Conservation (phyloP, 441 rosid genomes). For the Omphalea diandra region DNA sequence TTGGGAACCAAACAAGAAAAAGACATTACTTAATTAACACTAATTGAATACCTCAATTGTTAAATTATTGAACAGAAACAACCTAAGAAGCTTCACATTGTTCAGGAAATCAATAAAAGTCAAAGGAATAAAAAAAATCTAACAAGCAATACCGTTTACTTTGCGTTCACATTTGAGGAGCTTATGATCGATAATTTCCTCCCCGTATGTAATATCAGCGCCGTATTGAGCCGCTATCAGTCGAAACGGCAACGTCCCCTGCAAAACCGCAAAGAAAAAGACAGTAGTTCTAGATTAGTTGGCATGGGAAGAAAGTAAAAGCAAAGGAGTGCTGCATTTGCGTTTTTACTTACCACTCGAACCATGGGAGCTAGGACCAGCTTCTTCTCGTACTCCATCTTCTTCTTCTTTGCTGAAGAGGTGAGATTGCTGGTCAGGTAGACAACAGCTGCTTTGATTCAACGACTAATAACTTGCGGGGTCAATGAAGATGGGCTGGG, state of each 20-base stretch:
- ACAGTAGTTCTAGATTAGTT: not conserved
- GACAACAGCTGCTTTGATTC: not conserved
- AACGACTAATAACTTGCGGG: no score
- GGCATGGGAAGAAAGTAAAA: not conserved
- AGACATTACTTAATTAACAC: no score
- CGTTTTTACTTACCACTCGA: constrained; percentile 60
- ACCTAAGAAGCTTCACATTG: not conserved
- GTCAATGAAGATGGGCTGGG: not conserved
- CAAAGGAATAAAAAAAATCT: not conserved
- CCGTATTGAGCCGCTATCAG: constrained; percentile 76
- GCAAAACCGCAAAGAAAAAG: constrained; percentile 7
- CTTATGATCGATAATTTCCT: constrained; percentile 81
- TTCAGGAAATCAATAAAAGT: no score
- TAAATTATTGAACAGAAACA: not conserved
- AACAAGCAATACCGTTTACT: constrained; percentile 46
- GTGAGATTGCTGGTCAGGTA: not conserved
- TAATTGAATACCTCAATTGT: no score
- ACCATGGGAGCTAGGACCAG: constrained; percentile 94
- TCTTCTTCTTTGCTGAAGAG: not conserved
- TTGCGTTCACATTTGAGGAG: constrained; percentile 66
- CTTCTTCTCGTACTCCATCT: constrained; percentile 80
- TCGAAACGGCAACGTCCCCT: constrained; percentile 80
- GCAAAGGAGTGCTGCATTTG: not conserved
- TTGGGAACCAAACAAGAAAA: no score
- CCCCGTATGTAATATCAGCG: constrained; percentile 80